Conservation (phyloP, 306 rosid genomes). For the Vigna radiata region DNA sequence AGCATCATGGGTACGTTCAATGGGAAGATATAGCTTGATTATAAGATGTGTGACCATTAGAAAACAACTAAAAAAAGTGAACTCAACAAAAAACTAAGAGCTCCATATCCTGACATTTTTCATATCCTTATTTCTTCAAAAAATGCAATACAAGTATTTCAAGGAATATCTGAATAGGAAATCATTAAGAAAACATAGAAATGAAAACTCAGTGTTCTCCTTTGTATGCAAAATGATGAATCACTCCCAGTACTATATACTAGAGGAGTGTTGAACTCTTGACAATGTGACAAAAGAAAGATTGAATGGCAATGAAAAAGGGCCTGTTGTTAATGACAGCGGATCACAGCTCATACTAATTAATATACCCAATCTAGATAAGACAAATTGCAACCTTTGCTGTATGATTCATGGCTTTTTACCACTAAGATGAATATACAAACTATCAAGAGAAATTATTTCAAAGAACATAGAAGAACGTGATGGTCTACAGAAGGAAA, state of each 20-base stretch:
- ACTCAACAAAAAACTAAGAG: not conserved
- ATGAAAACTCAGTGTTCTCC: not conserved
- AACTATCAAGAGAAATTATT: constrained; percentile 28
- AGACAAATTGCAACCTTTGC: constrained; percentile 19
- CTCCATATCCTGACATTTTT: too few species aligned
- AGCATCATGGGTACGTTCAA: constrained; percentile 23
- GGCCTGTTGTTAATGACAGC: not conserved
- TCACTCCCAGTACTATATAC: not conserved
- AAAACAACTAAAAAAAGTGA: not conserved
- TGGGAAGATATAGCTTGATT: constrained; percentile 14
- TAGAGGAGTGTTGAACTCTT: not conserved
- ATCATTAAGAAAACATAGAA: not conserved
- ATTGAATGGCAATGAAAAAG: not conserved
- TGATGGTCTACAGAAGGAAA: constrained; percentile 36
- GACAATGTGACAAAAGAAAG: not conserved
- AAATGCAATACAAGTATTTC: constrained; percentile 11
- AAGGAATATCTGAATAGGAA: not conserved
- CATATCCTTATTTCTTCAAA: not conserved
- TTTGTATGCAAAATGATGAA: not conserved
- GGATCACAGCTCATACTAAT: constrained; percentile 1
- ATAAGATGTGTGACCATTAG: not conserved
- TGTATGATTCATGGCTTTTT: not conserved
- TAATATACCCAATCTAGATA: not conserved
- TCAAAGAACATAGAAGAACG: constrained; percentile 6
- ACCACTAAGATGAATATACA: constrained; percentile 27